Evolutionary conservation across 768 basidiomycete genomes (phyloP), one percentile per base, ranked within the genome.

Genomic region (Leccinum aurantiacum): DNA sequence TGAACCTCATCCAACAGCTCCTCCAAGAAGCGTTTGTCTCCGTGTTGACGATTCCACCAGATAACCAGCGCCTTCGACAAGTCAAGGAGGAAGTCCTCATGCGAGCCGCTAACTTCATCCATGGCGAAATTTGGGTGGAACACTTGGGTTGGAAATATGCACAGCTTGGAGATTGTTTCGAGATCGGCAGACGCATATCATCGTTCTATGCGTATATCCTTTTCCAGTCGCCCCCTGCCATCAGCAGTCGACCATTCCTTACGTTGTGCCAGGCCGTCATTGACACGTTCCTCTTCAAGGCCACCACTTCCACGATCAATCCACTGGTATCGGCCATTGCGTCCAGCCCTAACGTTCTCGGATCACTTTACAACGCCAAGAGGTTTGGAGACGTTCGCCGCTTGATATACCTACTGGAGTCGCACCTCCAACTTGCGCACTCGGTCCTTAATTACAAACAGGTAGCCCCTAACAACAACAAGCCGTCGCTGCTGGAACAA

Each of bases 71-170:
- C 33, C 79, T 89, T 35, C 85, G 82, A 54, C 86, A 86, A 65
- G 76, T 94, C 57, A 94, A 94, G 69, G 90, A 91, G 66, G 91
- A 93, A 59, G 93, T 95, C 5, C 79, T 95, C 24, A 75, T 90
- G 52, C 85, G 91, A 35, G 93, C 91, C 0, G 79, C 86, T 13
- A 80, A 80, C 5, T 93, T 95, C 62, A 82, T 95, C 9, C 91
- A 94, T 66, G 83, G 84, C 8, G 91, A 95, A 70, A 86, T 96
- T 19, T 98, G 95, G 95, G 83, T 89, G 1, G 88, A 90, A 65
- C 90, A 93, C 71, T 71, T 86, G 41, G 84, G 86, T 3, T 98
- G 95, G 95, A 90, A 91, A 70, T 97, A 94, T 64, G 78, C 79
- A 4, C 88, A 89, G 57, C 78, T 95, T 13, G 88, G 88, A 5